Evolutionary conservation across 768 basidiomycete species (phyloP).

Genomic region (Kwoniella europaea): DNA sequence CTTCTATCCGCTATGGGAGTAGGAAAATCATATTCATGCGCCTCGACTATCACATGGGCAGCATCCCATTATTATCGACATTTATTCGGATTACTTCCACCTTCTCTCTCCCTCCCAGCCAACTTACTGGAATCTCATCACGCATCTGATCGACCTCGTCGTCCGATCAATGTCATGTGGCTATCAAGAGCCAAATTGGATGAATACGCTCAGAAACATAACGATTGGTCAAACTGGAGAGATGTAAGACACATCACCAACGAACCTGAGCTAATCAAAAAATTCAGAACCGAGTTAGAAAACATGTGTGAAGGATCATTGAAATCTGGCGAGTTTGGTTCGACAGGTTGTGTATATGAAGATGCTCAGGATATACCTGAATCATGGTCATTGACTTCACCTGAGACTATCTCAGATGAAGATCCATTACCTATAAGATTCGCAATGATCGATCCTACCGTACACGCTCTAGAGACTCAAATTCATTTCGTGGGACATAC

Average conservation of each 20-base stretch:
- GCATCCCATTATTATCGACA: slow-evolving; percentile 55
- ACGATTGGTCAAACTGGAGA: slow-evolving; percentile 52
- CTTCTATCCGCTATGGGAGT: slow-evolving; percentile 51
- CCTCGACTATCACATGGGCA: slow-evolving; percentile 51
- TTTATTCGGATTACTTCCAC: slow-evolving; percentile 47
- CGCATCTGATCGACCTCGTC: slow-evolving; percentile 15
- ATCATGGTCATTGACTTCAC: slow-evolving; percentile 31
- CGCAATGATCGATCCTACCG: slow-evolving; percentile 49
- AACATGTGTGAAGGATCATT: slow-evolving; percentile 27
- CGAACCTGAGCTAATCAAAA: slow-evolving; percentile 42
- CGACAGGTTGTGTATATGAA: slow-evolving; percentile 37
- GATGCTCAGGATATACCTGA: slow-evolving; percentile 44
- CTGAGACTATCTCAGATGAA: slow-evolving; percentile 1
- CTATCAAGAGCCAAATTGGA: slow-evolving; percentile 51
- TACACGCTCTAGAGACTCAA: slow-evolving; percentile 54
- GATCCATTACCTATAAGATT: slow-evolving; percentile 41
- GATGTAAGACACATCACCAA: slow-evolving; percentile 52
- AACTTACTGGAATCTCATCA: slow-evolving; percentile 9
- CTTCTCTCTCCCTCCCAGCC: slow-evolving; percentile 16
- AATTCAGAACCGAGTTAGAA: slow-evolving; percentile 30
- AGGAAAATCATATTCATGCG: slow-evolving; percentile 38
- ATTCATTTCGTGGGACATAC: slow-evolving; percentile 53
- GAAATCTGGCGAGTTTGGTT: slow-evolving; percentile 10
- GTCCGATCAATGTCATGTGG: slow-evolving; percentile 53
- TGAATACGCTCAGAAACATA: slow-evolving; percentile 37